Base-by-base conservation (phyloP, 352 stramenopile genomes). In the Phytophthora crassamura region DNA sequence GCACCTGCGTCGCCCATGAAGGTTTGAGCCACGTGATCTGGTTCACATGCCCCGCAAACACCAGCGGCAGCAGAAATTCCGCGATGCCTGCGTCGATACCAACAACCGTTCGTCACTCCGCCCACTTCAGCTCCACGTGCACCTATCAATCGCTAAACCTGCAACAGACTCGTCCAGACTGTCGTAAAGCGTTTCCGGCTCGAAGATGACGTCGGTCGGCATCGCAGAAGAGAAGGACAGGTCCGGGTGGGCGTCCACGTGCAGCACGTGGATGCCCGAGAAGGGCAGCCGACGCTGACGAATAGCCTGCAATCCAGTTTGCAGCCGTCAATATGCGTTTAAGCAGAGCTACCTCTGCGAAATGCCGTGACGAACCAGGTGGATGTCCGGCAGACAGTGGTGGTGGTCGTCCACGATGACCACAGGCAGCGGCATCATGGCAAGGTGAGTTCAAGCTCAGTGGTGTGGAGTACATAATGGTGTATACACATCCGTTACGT, bases 191-290 rank as follows among this genome's bases (percentile, higher is more conserved):
- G 45, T 75, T 1, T 88, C 69, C 7, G 89, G 88, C 8, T 79
- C 16, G 35, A 91, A 97, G 28, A 95, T 79, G 11, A 80, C 63
- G 8, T 51, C 42, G 0, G 86, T 74, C 20, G 80, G 67, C 7
- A 80, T 35, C 6, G 65, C 38, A 7, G 61, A 30, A 1, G 85
- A 75, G 63, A 97, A 94, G 25, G 84, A 92, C 39, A 97, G 71
- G 52, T 97, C 90, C 1, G 90, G 88, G 46, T 97, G 90, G 2
- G 90, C 89, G 56, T 97, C 90, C 7, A 93, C 80, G 49, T 97
- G 90, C 20, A 97, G 54, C 46, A 96, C 72, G 16, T 89, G 79
- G 14, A 94, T 70, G 41, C 64, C 62, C 4, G 61, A 45, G 65
- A 95, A 94, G 1, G 90, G 84, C 51, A 97, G 67, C 2, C 34